These are phyloP conservation scores for Delphinella strobiligena DNA, from an alignment of 2,329 filamentous ascomycete species.

Conservation along the genomic window DNA sequence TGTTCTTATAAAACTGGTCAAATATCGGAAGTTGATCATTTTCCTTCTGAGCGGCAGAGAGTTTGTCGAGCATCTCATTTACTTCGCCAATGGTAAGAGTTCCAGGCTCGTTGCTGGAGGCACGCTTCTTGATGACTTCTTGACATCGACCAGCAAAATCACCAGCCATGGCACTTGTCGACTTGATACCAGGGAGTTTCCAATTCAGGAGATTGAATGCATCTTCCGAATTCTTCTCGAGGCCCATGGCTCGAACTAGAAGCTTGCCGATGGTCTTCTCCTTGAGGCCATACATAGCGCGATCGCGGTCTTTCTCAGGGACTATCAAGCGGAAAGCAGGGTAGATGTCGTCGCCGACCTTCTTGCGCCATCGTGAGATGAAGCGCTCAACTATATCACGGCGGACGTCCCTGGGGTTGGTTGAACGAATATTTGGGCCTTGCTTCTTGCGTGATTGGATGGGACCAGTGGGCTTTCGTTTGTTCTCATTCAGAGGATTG, in stretches of 20 bases:
- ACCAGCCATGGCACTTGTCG: conserved; percentile 57
- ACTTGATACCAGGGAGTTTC: conserved; percentile 69
- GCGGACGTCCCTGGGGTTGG: conserved; percentile 63
- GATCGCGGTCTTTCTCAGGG: conserved; percentile 83
- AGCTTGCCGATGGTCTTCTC: conserved; percentile 84
- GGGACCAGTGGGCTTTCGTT: conserved; percentile 52
- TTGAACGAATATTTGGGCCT: conserved; percentile 46
- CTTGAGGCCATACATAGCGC: conserved; percentile 87
- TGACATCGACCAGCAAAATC: conserved; percentile 87
- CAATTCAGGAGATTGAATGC: conserved; percentile 76
- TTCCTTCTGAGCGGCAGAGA: conserved; percentile 66
- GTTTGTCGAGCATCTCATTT: conserved; percentile 69
- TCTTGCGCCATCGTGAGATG: conserved; percentile 71
- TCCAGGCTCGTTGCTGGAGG: conserved; percentile 61
- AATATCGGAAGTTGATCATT: conserved; percentile 75
- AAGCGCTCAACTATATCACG: conserved; percentile 75
- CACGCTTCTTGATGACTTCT: conserved; percentile 73
- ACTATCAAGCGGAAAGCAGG: conserved; percentile 85
- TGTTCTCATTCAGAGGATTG: conserved; percentile 67
- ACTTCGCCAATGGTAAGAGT: conserved; percentile 81
- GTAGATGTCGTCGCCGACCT: conserved; percentile 87
- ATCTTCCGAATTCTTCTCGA: conserved; percentile 82
- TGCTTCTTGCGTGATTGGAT: conserved; percentile 43
- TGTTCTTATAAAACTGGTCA: conserved; percentile 70
- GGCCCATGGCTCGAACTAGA: conserved; percentile 84